Conservation (phyloP, 2,329 filamentous ascomycete species). For the Gaeumannomyces sp. region DNA sequence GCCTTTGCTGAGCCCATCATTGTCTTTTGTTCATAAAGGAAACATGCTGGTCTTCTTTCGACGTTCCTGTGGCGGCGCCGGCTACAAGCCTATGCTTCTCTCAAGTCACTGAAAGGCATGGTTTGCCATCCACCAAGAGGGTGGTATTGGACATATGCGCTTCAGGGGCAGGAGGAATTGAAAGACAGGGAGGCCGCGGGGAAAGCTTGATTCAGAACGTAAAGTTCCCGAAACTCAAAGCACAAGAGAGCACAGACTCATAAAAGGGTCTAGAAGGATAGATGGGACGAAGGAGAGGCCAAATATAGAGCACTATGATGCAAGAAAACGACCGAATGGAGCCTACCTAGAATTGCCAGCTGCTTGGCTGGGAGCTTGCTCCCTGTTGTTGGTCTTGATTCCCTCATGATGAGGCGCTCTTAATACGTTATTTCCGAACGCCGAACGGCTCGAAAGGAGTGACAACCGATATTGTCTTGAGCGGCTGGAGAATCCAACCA, state of each 20-base stretch:
- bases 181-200: not conserved
- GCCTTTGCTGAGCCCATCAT: too few relatives aligned
- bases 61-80: not conserved
- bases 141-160: not conserved
- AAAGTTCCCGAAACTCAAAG: not conserved
- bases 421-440: too few relatives aligned
- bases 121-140: too few relatives aligned
- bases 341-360: conserved; percentile 67
- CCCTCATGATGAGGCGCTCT: conserved; percentile 11
- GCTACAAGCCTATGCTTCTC: not conserved
- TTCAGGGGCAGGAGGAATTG: not conserved
- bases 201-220: too few relatives aligned
- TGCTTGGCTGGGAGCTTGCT: conserved; percentile 71
- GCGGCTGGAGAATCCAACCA: not conserved
- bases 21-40: not conserved
- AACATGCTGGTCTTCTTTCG: not conserved
- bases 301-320: conserved; percentile 6
- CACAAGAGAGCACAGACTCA: not conserved
- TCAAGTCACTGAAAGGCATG: not conserved
- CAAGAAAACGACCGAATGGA: conserved; percentile 13
- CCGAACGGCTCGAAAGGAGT: not conserved
- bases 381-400: conserved; percentile 22
- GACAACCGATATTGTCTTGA: not conserved
- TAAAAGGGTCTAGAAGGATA: too few relatives aligned
- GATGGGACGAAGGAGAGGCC: conserved; percentile 13